Percentiles rank a stretch among this genome's conserved stretches.
These are phyloP conservation scores for Prototheca stagnorum DNA, from an alignment of 163 green algal species.

Conservation along the genomic window DNA sequence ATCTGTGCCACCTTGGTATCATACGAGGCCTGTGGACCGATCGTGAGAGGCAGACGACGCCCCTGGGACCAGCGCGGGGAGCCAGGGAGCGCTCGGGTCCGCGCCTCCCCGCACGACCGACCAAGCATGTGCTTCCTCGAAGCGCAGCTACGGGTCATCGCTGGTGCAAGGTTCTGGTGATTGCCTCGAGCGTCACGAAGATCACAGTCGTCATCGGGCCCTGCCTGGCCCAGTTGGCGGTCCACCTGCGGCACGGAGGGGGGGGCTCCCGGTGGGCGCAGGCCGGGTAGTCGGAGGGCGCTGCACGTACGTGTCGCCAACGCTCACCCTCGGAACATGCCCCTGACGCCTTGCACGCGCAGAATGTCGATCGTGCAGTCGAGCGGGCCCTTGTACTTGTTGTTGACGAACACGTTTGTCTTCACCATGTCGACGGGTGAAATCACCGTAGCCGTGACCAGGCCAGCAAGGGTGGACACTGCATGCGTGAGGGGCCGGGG, in stretches of 20 bases:
- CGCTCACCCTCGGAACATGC: slow-evolving; percentile 1
- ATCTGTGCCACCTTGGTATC: no score
- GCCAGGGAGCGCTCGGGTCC: no score
- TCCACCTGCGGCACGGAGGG: neutral
- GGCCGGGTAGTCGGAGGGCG: no score
- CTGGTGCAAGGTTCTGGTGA: no score
- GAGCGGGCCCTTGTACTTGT: slow-evolving; percentile 24
- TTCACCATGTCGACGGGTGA: slow-evolving; percentile 82
- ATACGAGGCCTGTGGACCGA: no score
- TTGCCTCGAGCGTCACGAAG: slow-evolving; percentile 37
- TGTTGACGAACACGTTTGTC: slow-evolving; percentile 66
- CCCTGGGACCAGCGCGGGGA: no score
- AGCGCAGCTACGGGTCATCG: neutral
- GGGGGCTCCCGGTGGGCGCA: no score
- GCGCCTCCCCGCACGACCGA: neutral
- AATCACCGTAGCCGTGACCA: slow-evolving; percentile 78
- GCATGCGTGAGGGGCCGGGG: neutral
- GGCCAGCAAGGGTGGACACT: slow-evolving; percentile 35
- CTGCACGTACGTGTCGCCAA: no score
- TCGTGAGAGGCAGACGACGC: no score
- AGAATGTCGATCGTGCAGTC: slow-evolving; percentile 36
- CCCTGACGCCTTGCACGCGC: slow-evolving; percentile 2
- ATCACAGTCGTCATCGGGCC: slow-evolving; percentile 75
- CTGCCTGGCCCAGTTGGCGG: slow-evolving; percentile 65
- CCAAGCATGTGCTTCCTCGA: neutral